phyloP scores from a whole-genome alignment of 2,329 filamentous ascomycete genomes.

The Parasarocladium wereldwijsianum region DNA sequence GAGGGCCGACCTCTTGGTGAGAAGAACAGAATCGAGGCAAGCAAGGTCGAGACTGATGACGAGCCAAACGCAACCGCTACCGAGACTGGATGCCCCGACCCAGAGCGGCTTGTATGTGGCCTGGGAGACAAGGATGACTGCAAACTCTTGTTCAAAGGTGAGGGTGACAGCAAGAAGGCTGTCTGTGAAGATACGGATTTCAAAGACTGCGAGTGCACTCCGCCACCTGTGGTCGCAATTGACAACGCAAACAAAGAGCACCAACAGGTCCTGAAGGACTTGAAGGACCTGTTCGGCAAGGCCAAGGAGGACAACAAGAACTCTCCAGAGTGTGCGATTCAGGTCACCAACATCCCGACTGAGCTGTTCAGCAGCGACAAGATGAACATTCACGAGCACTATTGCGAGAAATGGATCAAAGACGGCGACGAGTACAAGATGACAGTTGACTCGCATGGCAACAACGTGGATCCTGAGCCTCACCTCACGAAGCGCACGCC shows the following conservation, averaged over 20 bases:
- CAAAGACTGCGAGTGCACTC: slow-evolving; percentile 2
- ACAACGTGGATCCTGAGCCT: neutral
- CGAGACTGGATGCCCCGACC: neutral
- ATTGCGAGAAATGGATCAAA: neutral
- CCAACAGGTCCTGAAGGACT: neutral
- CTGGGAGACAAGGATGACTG: neutral
- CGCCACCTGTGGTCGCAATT: neutral
- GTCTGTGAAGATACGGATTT: neutral
- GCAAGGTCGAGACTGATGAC: neutral
- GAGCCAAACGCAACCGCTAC: neutral
- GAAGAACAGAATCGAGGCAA: neutral
- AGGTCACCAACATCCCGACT: neutral
- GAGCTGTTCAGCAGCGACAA: neutral
- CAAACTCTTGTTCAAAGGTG: neutral
- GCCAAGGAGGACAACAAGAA: neutral
- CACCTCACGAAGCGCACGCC: neutral
- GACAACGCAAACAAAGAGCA: neutral
- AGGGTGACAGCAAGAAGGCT: neutral
- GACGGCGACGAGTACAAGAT: neutral
- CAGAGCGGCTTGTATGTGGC: neutral
- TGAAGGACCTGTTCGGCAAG: neutral
- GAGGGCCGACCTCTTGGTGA: neutral
- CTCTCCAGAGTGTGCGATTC: neutral
- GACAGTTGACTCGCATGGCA: neutral
- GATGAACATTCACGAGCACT: neutral